These are phyloP conservation scores for Pneumocystis wakefieldiae DNA, from an alignment of 1,139 yeast species.

Conservation along the genomic window DNA sequence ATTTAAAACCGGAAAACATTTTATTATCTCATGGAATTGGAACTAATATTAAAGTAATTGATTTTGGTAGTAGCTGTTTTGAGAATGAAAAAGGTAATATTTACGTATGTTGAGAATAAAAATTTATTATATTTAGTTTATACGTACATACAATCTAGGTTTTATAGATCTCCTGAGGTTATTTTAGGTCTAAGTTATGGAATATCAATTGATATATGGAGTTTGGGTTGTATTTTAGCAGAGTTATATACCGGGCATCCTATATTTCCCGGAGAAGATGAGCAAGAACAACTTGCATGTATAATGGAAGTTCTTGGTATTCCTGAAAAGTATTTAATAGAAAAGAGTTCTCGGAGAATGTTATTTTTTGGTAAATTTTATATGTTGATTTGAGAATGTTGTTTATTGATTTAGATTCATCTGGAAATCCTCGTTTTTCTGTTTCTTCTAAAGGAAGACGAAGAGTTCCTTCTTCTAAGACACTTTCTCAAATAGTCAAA, in stretches of 20 bases:
- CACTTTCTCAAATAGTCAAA: slow-evolving; percentile 19
- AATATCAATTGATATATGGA: slow-evolving; percentile 65
- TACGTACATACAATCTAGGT: slow-evolving; percentile 89
- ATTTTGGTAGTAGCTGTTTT: slow-evolving; percentile 92
- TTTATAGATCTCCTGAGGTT: slow-evolving; percentile 82
- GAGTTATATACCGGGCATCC: slow-evolving; percentile 57
- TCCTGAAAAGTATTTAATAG: slow-evolving; percentile 34
- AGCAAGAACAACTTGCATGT: slow-evolving; percentile 46
- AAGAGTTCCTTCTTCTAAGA: slow-evolving; percentile 23
- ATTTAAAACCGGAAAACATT: slow-evolving; percentile 89
- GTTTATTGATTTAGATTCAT: background rate
- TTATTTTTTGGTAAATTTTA: slow-evolving; percentile 32
- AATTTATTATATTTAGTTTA: slow-evolving; percentile 58
- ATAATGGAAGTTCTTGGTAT: slow-evolving; percentile 49
- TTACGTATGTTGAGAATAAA: slow-evolving; percentile 56
- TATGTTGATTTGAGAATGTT: slow-evolving; percentile 16
- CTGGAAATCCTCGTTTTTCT: slow-evolving; percentile 15
- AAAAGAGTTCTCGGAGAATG: slow-evolving; percentile 25
- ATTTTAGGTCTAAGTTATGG: slow-evolving; percentile 63
- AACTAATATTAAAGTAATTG: slow-evolving; percentile 82
- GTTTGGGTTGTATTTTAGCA: slow-evolving; percentile 52
- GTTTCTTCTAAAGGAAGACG: slow-evolving; percentile 23
- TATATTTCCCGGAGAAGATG: slow-evolving; percentile 55
- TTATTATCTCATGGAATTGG: slow-evolving; percentile 63
- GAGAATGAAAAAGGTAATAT: slow-evolving; percentile 84